Percentiles rank a stretch among this genome's conserved stretches.
Evolutionary conservation across 23 red algal genomes (phyloP).

Genomic region (Chondrus crispus): DNA sequence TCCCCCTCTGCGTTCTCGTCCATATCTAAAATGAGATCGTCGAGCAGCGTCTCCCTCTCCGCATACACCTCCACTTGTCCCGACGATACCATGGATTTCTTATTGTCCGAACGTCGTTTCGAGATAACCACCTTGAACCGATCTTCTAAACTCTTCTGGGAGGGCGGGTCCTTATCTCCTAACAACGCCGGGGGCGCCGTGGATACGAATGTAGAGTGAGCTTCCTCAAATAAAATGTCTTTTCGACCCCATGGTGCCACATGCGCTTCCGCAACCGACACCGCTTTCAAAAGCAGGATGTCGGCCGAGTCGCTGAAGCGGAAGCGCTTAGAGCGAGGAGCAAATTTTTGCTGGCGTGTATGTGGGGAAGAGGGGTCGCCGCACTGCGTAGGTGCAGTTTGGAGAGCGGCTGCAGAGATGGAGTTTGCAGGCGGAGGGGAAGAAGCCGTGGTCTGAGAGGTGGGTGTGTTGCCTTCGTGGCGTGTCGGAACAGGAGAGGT

Average conservation of each 20-base stretch:
- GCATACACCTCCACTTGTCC: neutral
- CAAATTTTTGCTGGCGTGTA: too few relatives aligned
- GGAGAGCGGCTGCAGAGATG: too few relatives aligned
- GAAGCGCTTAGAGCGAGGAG: too few relatives aligned
- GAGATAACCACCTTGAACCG: neutral
- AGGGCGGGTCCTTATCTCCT: neutral
- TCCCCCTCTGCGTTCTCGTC: neutral
- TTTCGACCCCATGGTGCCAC: neutral
- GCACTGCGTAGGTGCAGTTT: too few relatives aligned
- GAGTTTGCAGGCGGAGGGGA: too few relatives aligned
- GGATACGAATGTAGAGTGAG: neutral
- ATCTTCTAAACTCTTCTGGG: neutral
- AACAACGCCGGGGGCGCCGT: neutral
- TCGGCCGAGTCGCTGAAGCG: neutral
- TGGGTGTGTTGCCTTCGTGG: too few relatives aligned
- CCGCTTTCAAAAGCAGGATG: neutral
- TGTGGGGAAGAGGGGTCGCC: too few relatives aligned
- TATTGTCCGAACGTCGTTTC: neutral
- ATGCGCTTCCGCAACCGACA: neutral
- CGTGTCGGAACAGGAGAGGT: too few relatives aligned
- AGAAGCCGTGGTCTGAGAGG: too few relatives aligned
- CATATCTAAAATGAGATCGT: constrained; percentile 12
- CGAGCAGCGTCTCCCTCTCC: constrained; percentile 2
- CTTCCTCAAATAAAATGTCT: neutral
- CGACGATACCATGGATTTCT: neutral